Evolutionary conservation across 2,329 filamentous ascomycete species (phyloP), one percentile per base, ranked within the genome.

Genomic region (Phialophora expanda): DNA sequence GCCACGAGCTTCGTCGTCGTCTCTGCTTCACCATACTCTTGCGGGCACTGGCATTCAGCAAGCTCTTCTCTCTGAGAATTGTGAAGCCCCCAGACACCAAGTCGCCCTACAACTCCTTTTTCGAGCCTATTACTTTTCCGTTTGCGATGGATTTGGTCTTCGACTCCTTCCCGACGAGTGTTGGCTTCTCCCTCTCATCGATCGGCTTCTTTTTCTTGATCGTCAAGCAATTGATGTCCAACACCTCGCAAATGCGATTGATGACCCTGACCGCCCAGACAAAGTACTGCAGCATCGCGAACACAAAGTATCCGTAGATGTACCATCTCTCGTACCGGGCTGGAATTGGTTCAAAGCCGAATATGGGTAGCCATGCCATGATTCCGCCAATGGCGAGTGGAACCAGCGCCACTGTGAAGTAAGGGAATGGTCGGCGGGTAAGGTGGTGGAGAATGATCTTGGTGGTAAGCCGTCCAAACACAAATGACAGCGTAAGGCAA

Each of bases 391-490:
- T 90, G 56, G 97, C 85, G 46, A 99, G 87, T 7, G 95, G 95
- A 38, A 86, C 87, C 44, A 98, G 84, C 86, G 98, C 91, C 56
- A 95, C 86, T 11, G 95, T 98, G 93, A 93, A 98, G 84, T 91
- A 96, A 1, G 95, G 95, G 80, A 98, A 99, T 3, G 94, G 91
- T 77, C 98, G 95, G 69, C 88, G 88, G 1, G 95, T 95, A 59
- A 99, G 84, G 78, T 99, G 95, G 2, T 95, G 94, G 20, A 99
- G 88, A 75, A 99, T 99, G 79, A 98, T 98, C 83, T 98, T 99
- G 46, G 95, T 99, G 0, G 95, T 98, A 89, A 99, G 93, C 72
- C 95, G 90, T 41, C 95, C 95, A 78, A 99, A 98, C 66, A 97
- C 95, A 74, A 98, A 93, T n/a, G 92, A 91, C 84, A 98, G 90